Evolutionary conservation across 345 rosid species (phyloP).

Genomic region (Aquilaria yunnanensis): DNA sequence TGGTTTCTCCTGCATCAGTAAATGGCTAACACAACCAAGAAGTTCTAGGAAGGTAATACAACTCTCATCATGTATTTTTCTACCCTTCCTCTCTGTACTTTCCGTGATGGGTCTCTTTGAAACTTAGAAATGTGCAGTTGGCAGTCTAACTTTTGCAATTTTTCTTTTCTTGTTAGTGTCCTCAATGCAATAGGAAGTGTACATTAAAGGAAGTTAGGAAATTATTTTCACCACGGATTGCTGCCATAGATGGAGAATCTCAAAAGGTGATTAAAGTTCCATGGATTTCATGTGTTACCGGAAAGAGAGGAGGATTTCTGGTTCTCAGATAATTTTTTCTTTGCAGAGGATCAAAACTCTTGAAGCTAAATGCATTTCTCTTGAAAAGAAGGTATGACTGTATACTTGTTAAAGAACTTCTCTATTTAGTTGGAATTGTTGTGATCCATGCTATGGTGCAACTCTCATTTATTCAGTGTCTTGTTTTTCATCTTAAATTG

Average conservation of each 20-base stretch:
- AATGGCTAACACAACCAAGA: constrained; percentile 56
- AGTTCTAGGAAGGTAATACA: constrained; percentile 50
- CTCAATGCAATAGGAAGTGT: constrained; percentile 68
- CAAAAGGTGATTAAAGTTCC: constrained; percentile 40
- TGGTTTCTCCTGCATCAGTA: constrained; percentile 74
- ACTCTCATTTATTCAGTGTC: not conserved
- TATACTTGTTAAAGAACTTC: not conserved
- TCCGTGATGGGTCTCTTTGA: no score
- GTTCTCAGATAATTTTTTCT: constrained; percentile 1
- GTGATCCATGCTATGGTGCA: not conserved
- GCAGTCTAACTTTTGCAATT: no score
- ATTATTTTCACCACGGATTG: constrained; percentile 64
- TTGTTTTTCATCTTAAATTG: not conserved
- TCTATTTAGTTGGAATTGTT: not conserved
- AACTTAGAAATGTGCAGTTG: no score
- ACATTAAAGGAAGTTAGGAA: constrained; percentile 59
- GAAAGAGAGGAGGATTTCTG: not conserved
- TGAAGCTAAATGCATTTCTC: constrained; percentile 53
- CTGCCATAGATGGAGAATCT: constrained; percentile 68
- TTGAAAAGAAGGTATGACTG: constrained; percentile 50
- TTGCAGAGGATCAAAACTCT: constrained; percentile 57
- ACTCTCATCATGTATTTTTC: not conserved
- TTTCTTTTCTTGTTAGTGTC: constrained; percentile 46
- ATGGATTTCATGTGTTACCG: constrained; percentile 2
- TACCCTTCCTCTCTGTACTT: not conserved